Base-by-base conservation (phyloP, 2,329 filamentous ascomycete species). In the Dothideomycetes sp. region DNA sequence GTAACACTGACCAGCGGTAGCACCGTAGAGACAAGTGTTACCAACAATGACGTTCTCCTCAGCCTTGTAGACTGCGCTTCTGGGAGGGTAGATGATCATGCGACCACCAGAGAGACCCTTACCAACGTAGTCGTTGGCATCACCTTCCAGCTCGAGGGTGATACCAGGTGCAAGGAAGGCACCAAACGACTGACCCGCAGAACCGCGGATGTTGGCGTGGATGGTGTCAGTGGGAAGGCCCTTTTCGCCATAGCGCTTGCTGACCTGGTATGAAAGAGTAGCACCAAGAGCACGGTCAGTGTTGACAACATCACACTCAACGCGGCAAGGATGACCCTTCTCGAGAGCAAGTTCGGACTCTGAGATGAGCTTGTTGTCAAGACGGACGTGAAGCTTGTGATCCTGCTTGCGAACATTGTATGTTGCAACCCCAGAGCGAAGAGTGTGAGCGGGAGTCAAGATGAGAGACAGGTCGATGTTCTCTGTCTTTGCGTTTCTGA, bases 401-500 rank as follows among this genome's bases (percentile, higher is more conserved):
- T 96, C 89, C 65, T 96, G 89, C 73, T 94, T 95, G 64, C 89
- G 84, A 44, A 95, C 88, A 55, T 95, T 95, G 76, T 94, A 95
- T 9, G 88, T 95, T 27, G 89, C 88, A 43, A 95, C 89, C 47
- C 87, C 88, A 39, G 88, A 88, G 47, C 89, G 83, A 38, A 95
- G 82, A 52, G 88, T 91, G 67, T 96, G 88, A n/a, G 89, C 89
- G 3, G 89, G 89, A 0, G 88, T 95, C 37, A 96, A 70, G 54
- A 96, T 91, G 42, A 95, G 77, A 29, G 86, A 94, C 46, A 95
- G 68, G 54, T 95, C 89, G 52, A 95, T 87, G 64, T 94, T 94
- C 63, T 83, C 76, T 24, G 88, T 94, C 75, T 95, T 95, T 43
- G 78, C 73, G 23, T 82, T 91, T 47, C 85, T 78, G 28, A 95